Base-by-base conservation (phyloP, 192 early-diverging fungal species). In the Linnemannia schmuckeri region DNA sequence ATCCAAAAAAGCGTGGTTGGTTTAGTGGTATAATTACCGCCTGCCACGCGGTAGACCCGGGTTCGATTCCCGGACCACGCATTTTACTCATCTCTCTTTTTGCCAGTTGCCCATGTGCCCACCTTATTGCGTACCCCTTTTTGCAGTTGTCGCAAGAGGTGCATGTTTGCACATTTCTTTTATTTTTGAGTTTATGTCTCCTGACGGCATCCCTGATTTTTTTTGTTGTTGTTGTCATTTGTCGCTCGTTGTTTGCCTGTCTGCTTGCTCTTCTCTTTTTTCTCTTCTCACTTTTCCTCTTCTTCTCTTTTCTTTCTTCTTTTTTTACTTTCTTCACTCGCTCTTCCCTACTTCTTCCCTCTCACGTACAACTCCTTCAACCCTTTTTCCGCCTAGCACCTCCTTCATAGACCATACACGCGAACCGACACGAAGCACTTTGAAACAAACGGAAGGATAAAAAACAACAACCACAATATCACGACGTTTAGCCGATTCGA, bases 31-130 rank as follows among this genome's bases (percentile, higher is more conserved):
- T 89, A 93, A 94, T 91, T 87, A 91, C 90, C 89, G 93, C 93
- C 90, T 94, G 92, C 93, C 93, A 94, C 93, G 93, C 93, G 89
- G 91, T 90, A 90, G 93, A 92, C 92, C 92, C 92, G 93, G 92
- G 93, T 93, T 94, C 92, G 93, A 94, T 93, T 93, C 93, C 91
- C 93, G 93, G 93, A 87, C 91, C 80, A 82, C 90, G 92, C 92
- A 92, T 63, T 82, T 66, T 66, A 30, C 24, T 27, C n/a, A n/a
- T n/a, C n/a, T 61, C 24, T 55, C 4, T 0, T n/a, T 17, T 57
- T 27, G 6, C 55, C 5, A 57, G n/a, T n/a, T n/a, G n/a, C n/a
- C n/a, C n/a, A 54, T 54, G 52, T 54, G 52, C 22, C 52, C 52
- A 15, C 52, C 13, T 54, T 54, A 15, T 24, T 54, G 18, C 22